Percentiles rank a stretch among this genome's conserved stretches.
phyloP scores from a whole-genome alignment of 2,329 filamentous ascomycete genomes.

The Epichloe coenophiala region DNA sequence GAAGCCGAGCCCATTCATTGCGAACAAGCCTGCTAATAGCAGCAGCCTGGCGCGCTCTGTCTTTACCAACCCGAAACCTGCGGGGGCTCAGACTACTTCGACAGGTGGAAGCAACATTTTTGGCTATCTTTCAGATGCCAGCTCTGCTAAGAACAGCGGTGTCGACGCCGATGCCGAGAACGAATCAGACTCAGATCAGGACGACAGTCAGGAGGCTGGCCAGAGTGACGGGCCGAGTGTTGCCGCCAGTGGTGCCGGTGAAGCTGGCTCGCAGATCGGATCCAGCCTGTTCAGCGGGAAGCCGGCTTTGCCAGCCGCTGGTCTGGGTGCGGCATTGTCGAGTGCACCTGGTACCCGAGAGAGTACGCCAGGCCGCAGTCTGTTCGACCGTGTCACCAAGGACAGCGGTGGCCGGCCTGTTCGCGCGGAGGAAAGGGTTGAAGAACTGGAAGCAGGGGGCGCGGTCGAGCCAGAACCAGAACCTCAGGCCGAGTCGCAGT shows the following conservation, averaged over 20 bases:
- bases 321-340: slow-evolving; percentile 14
- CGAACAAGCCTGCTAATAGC: slow-evolving; percentile 20
- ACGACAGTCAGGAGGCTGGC: slow-evolving; percentile 28
- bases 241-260: slow-evolving; percentile 26
- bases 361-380: slow-evolving; percentile 32
- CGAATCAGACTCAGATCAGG: slow-evolving; percentile 29
- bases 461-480: background rate
- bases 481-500: background rate
- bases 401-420: slow-evolving; percentile 36
- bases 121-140: slow-evolving; percentile 43
- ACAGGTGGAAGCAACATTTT: slow-evolving; percentile 38
- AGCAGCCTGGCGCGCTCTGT: slow-evolving; percentile 29
- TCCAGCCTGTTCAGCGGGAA: slow-evolving; percentile 16
- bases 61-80: slow-evolving; percentile 26
- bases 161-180: slow-evolving; percentile 33
- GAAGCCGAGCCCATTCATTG: slow-evolving; percentile 20
- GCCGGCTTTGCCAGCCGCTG: slow-evolving; percentile 14
- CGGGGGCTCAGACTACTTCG: slow-evolving; percentile 10
- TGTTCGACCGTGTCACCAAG: slow-evolving; percentile 43
- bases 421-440: slow-evolving; percentile 20
- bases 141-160: slow-evolving; percentile 40
- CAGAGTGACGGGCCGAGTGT: slow-evolving; percentile 30
- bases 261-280: slow-evolving; percentile 22
- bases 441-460: slow-evolving; percentile 4
- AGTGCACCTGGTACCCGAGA: slow-evolving; percentile 29